These are phyloP conservation scores for Mucor circinelloides DNA, from an alignment of 371 early-diverging fungal genomes.

Conservation along the genomic window DNA sequence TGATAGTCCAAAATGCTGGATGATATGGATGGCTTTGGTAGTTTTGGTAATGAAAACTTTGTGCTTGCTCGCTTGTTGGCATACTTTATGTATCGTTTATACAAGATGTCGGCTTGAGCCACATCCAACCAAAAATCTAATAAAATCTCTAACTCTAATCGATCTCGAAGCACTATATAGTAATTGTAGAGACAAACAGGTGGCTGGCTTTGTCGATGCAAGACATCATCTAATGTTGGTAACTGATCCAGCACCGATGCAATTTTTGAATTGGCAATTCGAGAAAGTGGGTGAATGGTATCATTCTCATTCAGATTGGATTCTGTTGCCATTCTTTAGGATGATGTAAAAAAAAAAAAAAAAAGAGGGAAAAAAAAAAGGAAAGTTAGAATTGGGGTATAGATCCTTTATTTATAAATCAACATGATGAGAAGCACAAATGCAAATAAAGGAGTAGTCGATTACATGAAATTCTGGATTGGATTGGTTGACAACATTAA, in stretches of 20 bases:
- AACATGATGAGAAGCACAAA: not conserved
- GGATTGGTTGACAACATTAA: slow-evolving; percentile 5
- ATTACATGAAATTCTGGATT: not conserved
- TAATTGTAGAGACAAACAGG: slow-evolving; percentile 72
- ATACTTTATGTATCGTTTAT: slow-evolving; percentile 48
- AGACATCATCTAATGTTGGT: slow-evolving; percentile 62
- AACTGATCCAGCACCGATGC: slow-evolving; percentile 16
- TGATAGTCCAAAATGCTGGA: not conserved
- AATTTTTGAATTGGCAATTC: not conserved
- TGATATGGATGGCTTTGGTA: slow-evolving; percentile 1
- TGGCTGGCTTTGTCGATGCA: slow-evolving; percentile 61
- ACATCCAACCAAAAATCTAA: slow-evolving; percentile 75
- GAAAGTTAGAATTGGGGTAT: not conserved
- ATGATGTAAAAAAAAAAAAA: not conserved
- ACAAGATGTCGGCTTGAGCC: slow-evolving; percentile 58
- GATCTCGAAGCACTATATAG: slow-evolving; percentile 65
- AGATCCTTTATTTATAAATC: not conserved
- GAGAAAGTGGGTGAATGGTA: slow-evolving; percentile 8
- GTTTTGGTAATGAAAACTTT: not conserved
- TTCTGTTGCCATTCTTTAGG: not conserved
- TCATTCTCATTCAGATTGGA: not conserved
- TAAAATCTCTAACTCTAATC: slow-evolving; percentile 50
- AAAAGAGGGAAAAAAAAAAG: not conserved
- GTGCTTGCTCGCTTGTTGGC: not conserved
- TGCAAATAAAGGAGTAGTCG: not conserved